A percentile compares a stretch with the other conserved stretches of the same genome.
phyloP scores from a whole-genome alignment of 495 filamentous ascomycete species.

The Penicillium pancosmium region DNA sequence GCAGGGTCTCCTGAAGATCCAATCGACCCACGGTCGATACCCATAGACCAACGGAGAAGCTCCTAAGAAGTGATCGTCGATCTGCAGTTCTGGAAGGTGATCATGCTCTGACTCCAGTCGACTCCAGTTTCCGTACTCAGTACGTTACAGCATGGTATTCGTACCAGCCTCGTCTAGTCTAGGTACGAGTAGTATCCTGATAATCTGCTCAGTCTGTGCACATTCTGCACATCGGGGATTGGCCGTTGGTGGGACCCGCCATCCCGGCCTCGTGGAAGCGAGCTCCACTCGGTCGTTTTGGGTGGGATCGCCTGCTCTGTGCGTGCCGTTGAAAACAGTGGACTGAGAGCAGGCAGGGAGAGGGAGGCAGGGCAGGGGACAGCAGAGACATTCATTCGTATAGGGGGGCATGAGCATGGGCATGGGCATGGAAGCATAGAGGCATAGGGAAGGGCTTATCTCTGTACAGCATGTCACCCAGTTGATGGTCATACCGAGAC shows the following conservation, averaged over 20 bases:
- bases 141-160: too few species aligned
- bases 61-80: constrained; percentile 19
- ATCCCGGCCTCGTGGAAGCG: constrained; percentile 36
- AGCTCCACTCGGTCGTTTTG: constrained; percentile 22
- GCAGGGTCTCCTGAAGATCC: constrained; percentile 21
- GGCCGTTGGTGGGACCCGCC: constrained; percentile 24
- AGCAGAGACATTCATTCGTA: too few species aligned
- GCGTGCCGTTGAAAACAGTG: background rate
- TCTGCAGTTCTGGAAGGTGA: constrained; percentile 23
- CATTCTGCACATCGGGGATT: constrained; percentile 31
- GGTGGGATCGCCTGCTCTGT: constrained; percentile 29
- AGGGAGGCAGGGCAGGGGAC: background rate
- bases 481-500: too few species aligned
- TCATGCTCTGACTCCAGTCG: background rate
- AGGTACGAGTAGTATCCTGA: background rate
- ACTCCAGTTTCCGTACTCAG: background rate
- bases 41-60: too few species aligned
- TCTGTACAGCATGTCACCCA: too few species aligned
- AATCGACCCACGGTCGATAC: background rate
- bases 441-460: too few species aligned
- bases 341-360: background rate
- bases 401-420: too few species aligned
- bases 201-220: constrained; percentile 23
- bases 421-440: too few species aligned
- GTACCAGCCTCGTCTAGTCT: too few species aligned